These are phyloP conservation scores for Lyophyllum decastes DNA, from an alignment of 768 basidiomycete genomes.

Conservation along the genomic window DNA sequence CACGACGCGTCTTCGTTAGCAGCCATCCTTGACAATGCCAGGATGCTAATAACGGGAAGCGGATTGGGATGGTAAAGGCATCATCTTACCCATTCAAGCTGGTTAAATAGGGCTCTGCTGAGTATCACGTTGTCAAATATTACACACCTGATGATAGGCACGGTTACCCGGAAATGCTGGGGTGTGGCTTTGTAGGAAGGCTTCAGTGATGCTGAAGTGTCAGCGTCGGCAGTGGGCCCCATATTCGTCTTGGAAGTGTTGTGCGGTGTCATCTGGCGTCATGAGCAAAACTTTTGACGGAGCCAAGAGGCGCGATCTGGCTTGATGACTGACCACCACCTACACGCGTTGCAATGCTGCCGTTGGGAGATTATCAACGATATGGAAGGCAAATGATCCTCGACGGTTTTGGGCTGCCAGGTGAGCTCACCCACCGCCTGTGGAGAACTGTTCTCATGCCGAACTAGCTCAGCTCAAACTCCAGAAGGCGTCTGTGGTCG, in stretches of 20 bases:
- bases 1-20: constrained; percentile 7
- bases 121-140: too few species aligned
- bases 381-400: constrained; percentile 98
- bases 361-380: constrained; percentile 74
- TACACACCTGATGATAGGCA: too few species aligned
- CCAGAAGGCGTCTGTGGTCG: constrained; percentile 71
- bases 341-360: constrained; percentile 25
- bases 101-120: too few species aligned
- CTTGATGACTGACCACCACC: background rate
- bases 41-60: background rate
- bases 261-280: too few species aligned
- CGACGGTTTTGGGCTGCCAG: constrained; percentile 83
- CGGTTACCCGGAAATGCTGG: too few species aligned
- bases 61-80: background rate
- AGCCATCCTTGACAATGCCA: background rate
- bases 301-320: background rate
- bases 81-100: background rate
- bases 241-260: too few species aligned
- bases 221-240: too few species aligned
- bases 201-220: too few species aligned
- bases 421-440: constrained; percentile 33
- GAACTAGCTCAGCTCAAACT: constrained; percentile 87
- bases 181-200: too few species aligned
- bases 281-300: background rate
- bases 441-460: constrained; percentile 42